Percentiles rank a stretch among this genome's conserved stretches.
These are phyloP conservation scores for Didymella sp. DNA, from an alignment of 2,329 filamentous ascomycete genomes.

Conservation along the genomic window DNA sequence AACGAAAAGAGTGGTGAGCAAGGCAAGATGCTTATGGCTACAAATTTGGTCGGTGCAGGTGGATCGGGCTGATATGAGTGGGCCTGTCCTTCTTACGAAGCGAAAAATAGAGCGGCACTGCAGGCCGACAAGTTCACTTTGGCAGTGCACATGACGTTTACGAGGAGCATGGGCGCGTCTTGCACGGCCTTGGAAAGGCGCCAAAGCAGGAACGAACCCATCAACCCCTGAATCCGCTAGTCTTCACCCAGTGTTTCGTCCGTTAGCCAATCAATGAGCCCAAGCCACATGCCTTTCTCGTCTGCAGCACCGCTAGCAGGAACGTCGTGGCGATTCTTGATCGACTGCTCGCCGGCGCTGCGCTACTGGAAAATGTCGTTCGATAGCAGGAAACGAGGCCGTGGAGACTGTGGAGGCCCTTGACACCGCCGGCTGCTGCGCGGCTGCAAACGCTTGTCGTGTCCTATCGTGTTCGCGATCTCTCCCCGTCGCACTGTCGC, in stretches of 20 bases:
- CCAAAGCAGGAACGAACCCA: slow-evolving; percentile 21
- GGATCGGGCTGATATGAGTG: slow-evolving; percentile 38
- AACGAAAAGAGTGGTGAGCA: slow-evolving; percentile 27
- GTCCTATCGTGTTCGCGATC: slow-evolving; percentile 12
- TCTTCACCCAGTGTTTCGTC: slow-evolving; percentile 17
- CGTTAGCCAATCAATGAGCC: slow-evolving; percentile 12
- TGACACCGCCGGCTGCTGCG: slow-evolving; percentile 1
- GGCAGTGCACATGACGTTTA: slow-evolving; percentile 47
- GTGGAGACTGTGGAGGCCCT: slow-evolving; percentile 1
- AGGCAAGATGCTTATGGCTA: slow-evolving; percentile 19
- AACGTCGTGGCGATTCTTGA: slow-evolving; percentile 38
- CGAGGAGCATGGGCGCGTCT: slow-evolving; percentile 37
- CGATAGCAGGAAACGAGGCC: slow-evolving; percentile 12
- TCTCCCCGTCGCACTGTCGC: slow-evolving; percentile 25
- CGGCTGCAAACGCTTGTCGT: slow-evolving; percentile 1
- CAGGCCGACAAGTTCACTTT: slow-evolving; percentile 26
- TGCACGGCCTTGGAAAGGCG: slow-evolving; percentile 34
- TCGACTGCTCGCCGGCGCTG: slow-evolving; percentile 20
- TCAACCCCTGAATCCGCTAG: slow-evolving; percentile 19
- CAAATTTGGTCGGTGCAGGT: slow-evolving; percentile 19
- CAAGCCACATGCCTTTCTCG: slow-evolving; percentile 12
- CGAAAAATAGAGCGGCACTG: slow-evolving; percentile 37
- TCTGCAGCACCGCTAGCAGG: slow-evolving; percentile 18
- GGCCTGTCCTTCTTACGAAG: slow-evolving; percentile 33
- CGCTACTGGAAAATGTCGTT: slow-evolving; percentile 17